Evolutionary conservation across 805 yeast genomes (phyloP), one percentile per base, ranked within the genome.

Genomic region (Candida ovalis): DNA sequence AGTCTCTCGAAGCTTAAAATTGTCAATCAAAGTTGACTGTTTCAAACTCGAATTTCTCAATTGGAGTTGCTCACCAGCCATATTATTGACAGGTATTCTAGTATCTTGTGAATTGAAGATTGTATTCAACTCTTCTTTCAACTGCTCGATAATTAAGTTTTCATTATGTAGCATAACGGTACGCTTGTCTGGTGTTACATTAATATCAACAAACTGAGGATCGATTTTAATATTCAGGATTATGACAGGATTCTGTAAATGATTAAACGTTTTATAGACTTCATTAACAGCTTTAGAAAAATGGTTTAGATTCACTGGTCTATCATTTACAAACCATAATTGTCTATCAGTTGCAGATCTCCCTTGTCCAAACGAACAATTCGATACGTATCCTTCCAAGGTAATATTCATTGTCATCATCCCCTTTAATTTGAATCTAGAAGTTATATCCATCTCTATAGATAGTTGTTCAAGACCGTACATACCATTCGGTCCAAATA

Each of bases 121-220:
- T 1, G 63, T 61, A 0, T 60, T 56, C 17, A 91, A 57, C n/a
- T 70, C 63, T n/a, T 72, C 77, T 45, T 80, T 71, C 4, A 92
- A 53, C 1, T 68, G 66, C 30, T 82, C 86, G 4, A 86, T 55
- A 1, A 91, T 61, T n/a, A 68, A 62, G 3, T 66, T 62, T 63
- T 91, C 97, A 51, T 81, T 73, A 49, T 84, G 89, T 1, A 90
- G 61, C 57, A 87, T 61, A 1, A 91, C 73, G 2, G 81, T 78
- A 45, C 92, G 72, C 62, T 94, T 94, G 63, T 94, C 97, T 0
- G 99, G 98, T 0, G 96, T 84, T 1, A 94, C 86, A 64, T 94
- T 94, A 18, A 94, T 74, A 66, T 94, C 99, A n/a, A 84, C 51
- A 35, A 72, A 69, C 23, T 60, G 57, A 0, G 86, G 72, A 37